Conservation (phyloP, 352 stramenopile species). For the Pythium sp. region DNA sequence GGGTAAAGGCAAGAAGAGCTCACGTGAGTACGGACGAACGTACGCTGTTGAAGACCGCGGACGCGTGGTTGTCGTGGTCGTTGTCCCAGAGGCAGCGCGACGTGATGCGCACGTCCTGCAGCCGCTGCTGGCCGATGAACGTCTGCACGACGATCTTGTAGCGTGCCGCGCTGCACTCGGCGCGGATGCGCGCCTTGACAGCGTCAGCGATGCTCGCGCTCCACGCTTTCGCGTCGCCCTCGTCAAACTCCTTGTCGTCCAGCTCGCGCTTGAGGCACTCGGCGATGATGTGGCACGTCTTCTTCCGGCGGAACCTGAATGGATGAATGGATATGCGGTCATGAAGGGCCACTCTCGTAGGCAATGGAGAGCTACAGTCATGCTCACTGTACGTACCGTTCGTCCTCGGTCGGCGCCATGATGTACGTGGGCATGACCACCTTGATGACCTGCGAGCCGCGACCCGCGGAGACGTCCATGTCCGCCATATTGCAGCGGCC, state of each 20-base stretch:
- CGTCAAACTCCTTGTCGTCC: conserved; percentile 72
- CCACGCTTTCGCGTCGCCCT: conserved; percentile 67
- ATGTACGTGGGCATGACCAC: conserved; percentile 83
- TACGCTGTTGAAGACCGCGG: conserved; percentile 84
- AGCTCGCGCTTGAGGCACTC: conserved; percentile 69
- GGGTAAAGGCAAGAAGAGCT: no score
- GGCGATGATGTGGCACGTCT: conserved; percentile 68
- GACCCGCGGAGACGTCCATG: conserved; percentile 30
- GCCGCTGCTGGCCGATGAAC: conserved; percentile 91
- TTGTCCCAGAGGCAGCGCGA: conserved; percentile 94
- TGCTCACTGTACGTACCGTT: conserved; percentile 35
- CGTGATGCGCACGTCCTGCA: conserved; percentile 92
- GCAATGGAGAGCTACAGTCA: no score
- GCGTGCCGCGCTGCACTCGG: conserved; percentile 74
- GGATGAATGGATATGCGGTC: background rate
- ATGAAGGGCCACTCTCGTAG: background rate
- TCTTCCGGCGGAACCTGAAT: conserved; percentile 66
- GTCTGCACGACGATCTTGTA: conserved; percentile 95
- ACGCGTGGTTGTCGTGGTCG: conserved; percentile 92
- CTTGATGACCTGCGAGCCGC: conserved; percentile 68
- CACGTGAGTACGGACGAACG: conserved; percentile 10
- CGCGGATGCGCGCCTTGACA: conserved; percentile 57
- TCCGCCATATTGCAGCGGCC: conserved; percentile 39
- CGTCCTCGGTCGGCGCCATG: conserved; percentile 77
- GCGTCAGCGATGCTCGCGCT: conserved; percentile 60